Evolutionary conservation across 768 basidiomycete genomes (phyloP).

Genomic region (Tremella fuciformis): DNA sequence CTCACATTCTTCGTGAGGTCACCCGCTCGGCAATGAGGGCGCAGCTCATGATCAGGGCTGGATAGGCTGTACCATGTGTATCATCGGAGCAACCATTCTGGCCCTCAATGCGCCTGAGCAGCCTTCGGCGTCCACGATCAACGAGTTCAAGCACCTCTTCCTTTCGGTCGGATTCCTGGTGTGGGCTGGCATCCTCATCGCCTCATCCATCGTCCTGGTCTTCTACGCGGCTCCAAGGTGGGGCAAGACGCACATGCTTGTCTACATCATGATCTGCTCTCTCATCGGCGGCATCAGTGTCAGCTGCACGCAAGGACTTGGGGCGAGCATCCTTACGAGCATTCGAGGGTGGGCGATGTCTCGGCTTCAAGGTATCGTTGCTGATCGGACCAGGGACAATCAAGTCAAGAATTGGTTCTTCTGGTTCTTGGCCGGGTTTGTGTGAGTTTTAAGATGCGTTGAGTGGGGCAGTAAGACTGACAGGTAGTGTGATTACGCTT

Average conservation of each 20-base stretch:
- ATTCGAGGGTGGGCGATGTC: slow-evolving; percentile 51
- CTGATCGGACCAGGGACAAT: slow-evolving; percentile 39
- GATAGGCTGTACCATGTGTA: slow-evolving; percentile 88
- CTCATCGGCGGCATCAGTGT: slow-evolving; percentile 77
- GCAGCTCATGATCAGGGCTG: slow-evolving; percentile 60
- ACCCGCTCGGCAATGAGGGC: background rate
- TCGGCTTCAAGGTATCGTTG: background rate
- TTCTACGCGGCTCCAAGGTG: slow-evolving; percentile 57
- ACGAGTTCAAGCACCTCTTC: slow-evolving; percentile 73
- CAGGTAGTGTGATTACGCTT: background rate
- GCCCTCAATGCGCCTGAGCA: slow-evolving; percentile 68
- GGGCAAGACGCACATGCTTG: slow-evolving; percentile 85
- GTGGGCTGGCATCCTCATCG: slow-evolving; percentile 57
- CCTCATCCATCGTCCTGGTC: slow-evolving; percentile 17
- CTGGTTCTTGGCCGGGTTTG: slow-evolving; percentile 68
- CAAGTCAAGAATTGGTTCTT: slow-evolving; percentile 67
- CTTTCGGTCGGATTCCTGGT: slow-evolving; percentile 76
- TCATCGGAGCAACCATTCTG: slow-evolving; percentile 81
- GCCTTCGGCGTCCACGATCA: slow-evolving; percentile 48
- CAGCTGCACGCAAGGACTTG: slow-evolving; percentile 83
- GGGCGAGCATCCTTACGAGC: slow-evolving; percentile 77
- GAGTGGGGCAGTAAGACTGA: background rate
- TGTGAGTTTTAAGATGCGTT: slow-evolving; percentile 1
- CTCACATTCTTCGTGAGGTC: slow-evolving; percentile 71
- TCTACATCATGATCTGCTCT: slow-evolving; percentile 81